phyloP scores from a whole-genome alignment of 768 basidiomycete species.

The Dendrothele bispora region DNA sequence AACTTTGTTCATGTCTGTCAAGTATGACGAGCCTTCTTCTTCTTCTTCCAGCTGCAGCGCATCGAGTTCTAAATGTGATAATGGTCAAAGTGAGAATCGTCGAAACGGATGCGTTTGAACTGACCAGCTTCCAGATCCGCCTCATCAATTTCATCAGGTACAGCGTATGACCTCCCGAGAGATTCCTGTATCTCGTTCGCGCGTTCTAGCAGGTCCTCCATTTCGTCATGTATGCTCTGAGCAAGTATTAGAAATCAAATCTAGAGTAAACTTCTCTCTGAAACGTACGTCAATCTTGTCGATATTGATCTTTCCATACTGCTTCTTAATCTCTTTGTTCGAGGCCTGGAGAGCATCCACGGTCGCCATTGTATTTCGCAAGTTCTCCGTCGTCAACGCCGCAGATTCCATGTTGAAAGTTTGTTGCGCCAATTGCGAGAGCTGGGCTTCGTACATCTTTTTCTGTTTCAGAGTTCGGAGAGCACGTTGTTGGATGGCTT shows the following conservation, averaged over 20 bases:
- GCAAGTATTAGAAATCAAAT: not conserved
- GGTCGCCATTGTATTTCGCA: slow-evolving; percentile 98
- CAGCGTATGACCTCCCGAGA: slow-evolving; percentile 88
- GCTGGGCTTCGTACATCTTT: slow-evolving; percentile 92
- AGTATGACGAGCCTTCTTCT: slow-evolving; percentile 87
- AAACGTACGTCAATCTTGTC: slow-evolving; percentile 92
- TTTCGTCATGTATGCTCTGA: slow-evolving; percentile 94
- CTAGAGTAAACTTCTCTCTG: not conserved
- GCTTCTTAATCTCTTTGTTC: slow-evolving; percentile 94
- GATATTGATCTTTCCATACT: slow-evolving; percentile 96
- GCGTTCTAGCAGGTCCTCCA: slow-evolving; percentile 96
- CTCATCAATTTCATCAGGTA: slow-evolving; percentile 97
- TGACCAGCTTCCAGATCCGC: slow-evolving; percentile 94
- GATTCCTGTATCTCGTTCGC: slow-evolving; percentile 98
- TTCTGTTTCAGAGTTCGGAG: slow-evolving; percentile 92
- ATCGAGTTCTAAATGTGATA: slow-evolving; percentile 71
- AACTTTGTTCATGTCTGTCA: slow-evolving; percentile 79
- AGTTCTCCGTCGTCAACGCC: slow-evolving; percentile 92
- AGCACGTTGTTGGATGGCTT: slow-evolving; percentile 93
- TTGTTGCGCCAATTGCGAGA: slow-evolving; percentile 89
- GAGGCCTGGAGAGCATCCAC: slow-evolving; percentile 94
- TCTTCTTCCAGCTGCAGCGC: slow-evolving; percentile 91
- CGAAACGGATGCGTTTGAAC: not conserved
- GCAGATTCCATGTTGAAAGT: slow-evolving; percentile 99
- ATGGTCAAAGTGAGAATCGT: not conserved